Conservation (phyloP, 179 eudicot species). For the Pouteria campechiana region DNA sequence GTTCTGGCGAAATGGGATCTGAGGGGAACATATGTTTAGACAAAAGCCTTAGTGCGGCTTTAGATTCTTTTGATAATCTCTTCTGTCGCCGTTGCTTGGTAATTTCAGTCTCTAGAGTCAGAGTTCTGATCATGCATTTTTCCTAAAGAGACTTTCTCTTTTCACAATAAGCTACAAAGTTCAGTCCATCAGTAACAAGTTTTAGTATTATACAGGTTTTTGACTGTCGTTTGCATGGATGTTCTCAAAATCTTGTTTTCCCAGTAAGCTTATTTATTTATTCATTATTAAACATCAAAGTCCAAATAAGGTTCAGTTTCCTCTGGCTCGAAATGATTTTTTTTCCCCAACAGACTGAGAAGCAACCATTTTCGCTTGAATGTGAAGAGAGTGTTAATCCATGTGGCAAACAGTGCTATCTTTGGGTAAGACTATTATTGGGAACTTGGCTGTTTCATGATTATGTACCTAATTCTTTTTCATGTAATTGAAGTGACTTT, state of each 20-base stretch:
- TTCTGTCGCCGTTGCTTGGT: slow-evolving; percentile 99
- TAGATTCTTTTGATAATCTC: slow-evolving; percentile 85
- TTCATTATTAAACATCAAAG: too few relatives aligned
- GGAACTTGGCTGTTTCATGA: background rate
- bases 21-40: slow-evolving; percentile 28
- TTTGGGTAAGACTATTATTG: slow-evolving; percentile 38
- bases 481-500: too few relatives aligned
- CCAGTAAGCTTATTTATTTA: slow-evolving; percentile 40
- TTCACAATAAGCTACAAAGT: background rate
- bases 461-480: too few relatives aligned
- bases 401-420: slow-evolving; percentile 79
- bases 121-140: background rate
- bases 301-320: background rate
- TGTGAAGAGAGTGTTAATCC: slow-evolving; percentile 53
- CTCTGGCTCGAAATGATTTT: slow-evolving; percentile 3
- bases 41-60: slow-evolving; percentile 62
- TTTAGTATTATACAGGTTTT: slow-evolving; percentile 54
- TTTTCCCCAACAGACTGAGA: slow-evolving; percentile 49
- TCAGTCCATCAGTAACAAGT: too few relatives aligned
- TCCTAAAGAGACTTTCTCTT: background rate
- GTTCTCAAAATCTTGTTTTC: slow-evolving; percentile 52
- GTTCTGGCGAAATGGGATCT: slow-evolving; percentile 8
- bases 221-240: slow-evolving; percentile 93
- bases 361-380: slow-evolving; percentile 37
- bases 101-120: slow-evolving; percentile 1